Conservation (phyloP, 176 grass and related monocot species). For the Eleusine indica region DNA sequence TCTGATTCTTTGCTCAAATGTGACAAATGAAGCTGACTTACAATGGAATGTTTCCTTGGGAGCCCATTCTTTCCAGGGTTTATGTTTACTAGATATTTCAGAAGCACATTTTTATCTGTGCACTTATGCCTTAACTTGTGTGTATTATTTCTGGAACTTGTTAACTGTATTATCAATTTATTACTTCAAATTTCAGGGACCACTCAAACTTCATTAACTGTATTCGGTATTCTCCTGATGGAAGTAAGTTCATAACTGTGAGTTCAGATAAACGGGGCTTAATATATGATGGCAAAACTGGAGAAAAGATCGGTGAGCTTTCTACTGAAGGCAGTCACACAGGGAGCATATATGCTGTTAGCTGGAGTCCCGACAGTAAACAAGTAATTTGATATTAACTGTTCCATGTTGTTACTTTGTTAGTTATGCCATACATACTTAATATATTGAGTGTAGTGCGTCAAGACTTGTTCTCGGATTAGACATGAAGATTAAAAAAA, state of each 20-base stretch:
- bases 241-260: slow-evolving; percentile 93
- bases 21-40: background rate
- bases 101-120: background rate
- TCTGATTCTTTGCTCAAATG: slow-evolving; percentile 3
- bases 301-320: slow-evolving; percentile 85
- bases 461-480: slow-evolving; percentile 5
- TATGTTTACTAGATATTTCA: slow-evolving; percentile 37
- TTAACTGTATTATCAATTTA: slow-evolving; percentile 9
- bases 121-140: slow-evolving; percentile 3
- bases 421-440: background rate
- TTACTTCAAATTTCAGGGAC: slow-evolving; percentile 61
- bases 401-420: slow-evolving; percentile 35
- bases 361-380: slow-evolving; percentile 97
- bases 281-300: slow-evolving; percentile 97
- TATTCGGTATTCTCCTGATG: slow-evolving; percentile 90
- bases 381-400: slow-evolving; percentile 59
- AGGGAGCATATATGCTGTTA: slow-evolving; percentile 95
- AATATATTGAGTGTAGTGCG: background rate
- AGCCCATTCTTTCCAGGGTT: slow-evolving; percentile 13
- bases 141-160: slow-evolving; percentile 16
- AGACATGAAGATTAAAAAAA: slow-evolving; percentile 18
- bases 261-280: slow-evolving; percentile 96
- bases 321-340: slow-evolving; percentile 71
- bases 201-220: slow-evolving; percentile 98
- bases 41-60: background rate